Evolutionary conservation across 495 filamentous ascomycete genomes (phyloP), one percentile per base, ranked within the genome.

Genomic region (Schizothecium vesticola): DNA sequence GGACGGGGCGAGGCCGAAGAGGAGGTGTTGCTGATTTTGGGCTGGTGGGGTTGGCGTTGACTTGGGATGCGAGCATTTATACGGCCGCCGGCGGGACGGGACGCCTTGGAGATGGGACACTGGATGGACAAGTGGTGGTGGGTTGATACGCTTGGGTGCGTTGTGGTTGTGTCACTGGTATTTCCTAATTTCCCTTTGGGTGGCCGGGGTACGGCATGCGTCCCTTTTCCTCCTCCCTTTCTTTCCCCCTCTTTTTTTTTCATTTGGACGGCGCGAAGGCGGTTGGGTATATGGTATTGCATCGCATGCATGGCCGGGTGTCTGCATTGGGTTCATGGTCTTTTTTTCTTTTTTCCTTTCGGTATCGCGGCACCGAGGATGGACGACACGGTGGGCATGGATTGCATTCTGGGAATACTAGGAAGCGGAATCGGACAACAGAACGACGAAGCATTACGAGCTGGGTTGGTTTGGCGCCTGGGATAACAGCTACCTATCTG

Each of bases 21-120:
- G 81, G 67, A 82, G 77, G 70, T 88, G 86, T 72, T 88, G 85
- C 71, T 86, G 72, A 79, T 51, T 28, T n/a, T 7, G 16, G 36
- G 16, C 36, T 29, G 12, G 33, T 36, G 33, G 12, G 9, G 28
- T 3, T 12, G 29, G 29, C 29, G 10, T 33, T 33, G 29, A 10
- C 11, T 33, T 29, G 28, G 8, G 8, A 29, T n/a, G 33, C 3
- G 33, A 43, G 33, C 33, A 43, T 7, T 43, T 4, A 5, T 43
- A 4, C 3, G n/a, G n/a, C n/a, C n/a, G n/a, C n/a, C n/a, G n/a
- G n/a, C n/a, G 33, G 4, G 33, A 5, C 4, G 13, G 33, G 13
- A 43, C 13, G 33, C 13, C 33, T 43, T 43, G 33, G 33, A 43
- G 33, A 43, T 16, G 33, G 19, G 31, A 3, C 2, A 33, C 31